Evolutionary conservation across 106 monocot species (phyloP), one percentile per base, ranked within the genome.

Genomic region (Narthecium ossifragum): DNA sequence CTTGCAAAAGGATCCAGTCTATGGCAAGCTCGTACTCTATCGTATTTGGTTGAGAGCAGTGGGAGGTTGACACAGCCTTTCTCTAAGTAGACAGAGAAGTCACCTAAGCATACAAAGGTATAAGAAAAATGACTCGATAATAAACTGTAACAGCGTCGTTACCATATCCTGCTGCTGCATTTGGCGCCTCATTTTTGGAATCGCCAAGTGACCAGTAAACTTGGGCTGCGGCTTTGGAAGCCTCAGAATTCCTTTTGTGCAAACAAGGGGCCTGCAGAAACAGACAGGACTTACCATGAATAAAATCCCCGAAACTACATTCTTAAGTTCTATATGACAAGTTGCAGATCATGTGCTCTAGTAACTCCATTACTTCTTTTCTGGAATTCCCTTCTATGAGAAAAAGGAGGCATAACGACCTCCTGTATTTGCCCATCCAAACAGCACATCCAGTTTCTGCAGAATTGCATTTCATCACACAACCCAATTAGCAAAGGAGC

Each of bases 31-130:
- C 96, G 59, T 78, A 96, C 63, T 90, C 90, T 0, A 96, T 84
- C 12, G 96, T 96, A 53, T 96, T 90, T 12, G 83, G 78, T 62
- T 96, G 96, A 46, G 89, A 82, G 60, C 89, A 94, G 59, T 86
- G 90, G 12, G 96, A 86, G 30, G 90, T 86, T 28, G 90, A 80
- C 32, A 78, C 78, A 21, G 90, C 96, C 17, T 74, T 76, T 62
- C 65, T 84, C 96, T 96, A n/a, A n/a, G n/a, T n/a, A 70, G 31
- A 69, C 50, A 31, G 8, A 38, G 28, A 70, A 43, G 26, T 13
- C 6, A 15, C 20, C 37, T 30, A 31, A 6, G 23, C 18, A 58
- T 22, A 30, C 6, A 5, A 26, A 3, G 58, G 12, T 4, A 46
- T 60, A 28, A 36, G 32, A 25, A 7, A 14, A 38, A 46, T 12